Percentiles rank a stretch among this genome's conserved stretches.
Evolutionary conservation across 345 rosid genomes (phyloP).

Genomic region (Viola odorata): DNA sequence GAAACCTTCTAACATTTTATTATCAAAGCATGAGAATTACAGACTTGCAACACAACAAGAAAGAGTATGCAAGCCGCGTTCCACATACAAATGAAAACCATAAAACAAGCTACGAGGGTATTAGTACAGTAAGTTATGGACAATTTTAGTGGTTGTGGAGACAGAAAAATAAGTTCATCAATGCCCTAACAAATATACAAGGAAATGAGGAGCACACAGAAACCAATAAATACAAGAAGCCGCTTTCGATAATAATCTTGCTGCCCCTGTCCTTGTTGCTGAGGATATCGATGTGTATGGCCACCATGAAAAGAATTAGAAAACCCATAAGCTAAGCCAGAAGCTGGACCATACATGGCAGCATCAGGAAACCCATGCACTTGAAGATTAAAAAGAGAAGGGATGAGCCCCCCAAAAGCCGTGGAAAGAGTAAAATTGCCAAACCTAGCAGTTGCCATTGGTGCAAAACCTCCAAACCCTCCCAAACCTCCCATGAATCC

Average conservation of each 20-base stretch:
- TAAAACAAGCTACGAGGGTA: slow-evolving; percentile 1
- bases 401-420: slow-evolving; percentile 82
- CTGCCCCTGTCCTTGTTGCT: slow-evolving; percentile 60
- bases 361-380: slow-evolving; percentile 82
- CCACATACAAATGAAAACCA: slow-evolving; percentile 4
- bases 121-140: slow-evolving; percentile 8
- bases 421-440: slow-evolving; percentile 82
- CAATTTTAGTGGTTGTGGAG: slow-evolving; percentile 12
- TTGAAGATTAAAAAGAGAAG: slow-evolving; percentile 75
- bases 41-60: too few species aligned
- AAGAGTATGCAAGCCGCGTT: too few species aligned
- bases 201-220: slow-evolving; percentile 35
- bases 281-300: slow-evolving; percentile 55
- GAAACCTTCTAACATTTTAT: too few species aligned
- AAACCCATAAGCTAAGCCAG: slow-evolving; percentile 71
- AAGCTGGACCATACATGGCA: slow-evolving; percentile 66
- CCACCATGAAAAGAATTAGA: slow-evolving; percentile 66
- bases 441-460: slow-evolving; percentile 61
- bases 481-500: slow-evolving; percentile 84
- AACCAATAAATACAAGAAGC: slow-evolving; percentile 45
- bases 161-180: neutral
- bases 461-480: slow-evolving; percentile 87
- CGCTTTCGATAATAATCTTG: slow-evolving; percentile 69
- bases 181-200: slow-evolving; percentile 28
- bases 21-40: too few species aligned